Evolutionary conservation across 257 asterid species (phyloP).

Genomic region (Echium plantagineum): DNA sequence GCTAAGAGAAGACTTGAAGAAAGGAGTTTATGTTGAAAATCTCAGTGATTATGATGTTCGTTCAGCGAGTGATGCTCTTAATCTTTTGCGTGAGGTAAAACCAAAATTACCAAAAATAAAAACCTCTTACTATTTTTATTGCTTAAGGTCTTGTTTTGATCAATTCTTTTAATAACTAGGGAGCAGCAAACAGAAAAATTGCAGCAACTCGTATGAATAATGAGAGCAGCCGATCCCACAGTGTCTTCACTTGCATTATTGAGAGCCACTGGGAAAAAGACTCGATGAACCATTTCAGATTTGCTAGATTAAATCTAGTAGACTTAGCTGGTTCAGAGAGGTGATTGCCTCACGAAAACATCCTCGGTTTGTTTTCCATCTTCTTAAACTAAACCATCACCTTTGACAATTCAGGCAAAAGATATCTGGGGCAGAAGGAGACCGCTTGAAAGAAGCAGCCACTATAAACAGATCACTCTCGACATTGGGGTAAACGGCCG

Average conservation of each 20-base stretch:
- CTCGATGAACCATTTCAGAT: constrained; percentile 63
- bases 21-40: constrained; percentile 82
- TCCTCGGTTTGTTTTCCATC: constrained; percentile 8
- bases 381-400: constrained; percentile 10
- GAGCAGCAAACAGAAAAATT: constrained; percentile 73
- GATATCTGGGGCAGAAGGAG: constrained; percentile 88
- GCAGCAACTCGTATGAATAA: constrained; percentile 80
- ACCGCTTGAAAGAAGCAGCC: constrained; percentile 83
- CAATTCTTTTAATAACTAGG: constrained; percentile 33
- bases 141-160: constrained; percentile 15
- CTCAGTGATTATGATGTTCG: constrained; percentile 54
- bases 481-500: constrained; percentile 56
- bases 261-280: constrained; percentile 87
- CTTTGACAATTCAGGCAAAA: constrained; percentile 48
- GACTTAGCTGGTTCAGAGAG: constrained; percentile 95
- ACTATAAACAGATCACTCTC: constrained; percentile 78
- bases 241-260: constrained; percentile 78
- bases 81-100: constrained; percentile 64
- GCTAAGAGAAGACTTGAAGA: constrained; percentile 82
- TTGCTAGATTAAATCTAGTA: constrained; percentile 73
- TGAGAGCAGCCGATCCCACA: constrained; percentile 86
- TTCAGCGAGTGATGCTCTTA: constrained; percentile 57
- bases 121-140: background rate
- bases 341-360: constrained; percentile 23
- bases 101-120: no score